Conservation (phyloP, 2,329 filamentous ascomycete genomes). For the Fusarium graminum region DNA sequence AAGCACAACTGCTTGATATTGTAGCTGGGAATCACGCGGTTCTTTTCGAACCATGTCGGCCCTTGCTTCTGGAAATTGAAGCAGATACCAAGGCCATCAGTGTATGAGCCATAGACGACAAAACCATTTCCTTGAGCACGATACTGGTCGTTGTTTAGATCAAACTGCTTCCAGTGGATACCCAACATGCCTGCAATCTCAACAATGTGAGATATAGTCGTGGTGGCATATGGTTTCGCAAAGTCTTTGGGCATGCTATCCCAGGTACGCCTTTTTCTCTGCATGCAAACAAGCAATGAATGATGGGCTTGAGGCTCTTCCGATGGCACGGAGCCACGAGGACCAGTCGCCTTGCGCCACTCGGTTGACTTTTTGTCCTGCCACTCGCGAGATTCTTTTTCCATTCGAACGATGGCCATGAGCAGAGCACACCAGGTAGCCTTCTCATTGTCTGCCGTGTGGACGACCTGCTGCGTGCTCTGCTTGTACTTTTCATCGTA, state of each 20-base stretch:
- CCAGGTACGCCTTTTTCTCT: constrained; percentile 42
- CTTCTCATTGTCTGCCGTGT: constrained; percentile 43
- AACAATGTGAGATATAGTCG: constrained; percentile 54
- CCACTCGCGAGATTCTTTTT: constrained; percentile 43
- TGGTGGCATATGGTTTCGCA: constrained; percentile 53
- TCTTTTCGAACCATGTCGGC: constrained; percentile 52
- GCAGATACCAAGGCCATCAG: constrained; percentile 55
- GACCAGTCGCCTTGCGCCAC: constrained; percentile 30
- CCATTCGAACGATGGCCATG: constrained; percentile 42
- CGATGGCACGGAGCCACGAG: not conserved
- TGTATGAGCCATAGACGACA: constrained; percentile 50
- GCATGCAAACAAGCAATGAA: constrained; percentile 41
- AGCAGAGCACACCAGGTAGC: constrained; percentile 41
- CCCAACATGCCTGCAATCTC: constrained; percentile 55
- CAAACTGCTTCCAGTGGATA: constrained; percentile 59
- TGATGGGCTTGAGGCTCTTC: constrained; percentile 21
- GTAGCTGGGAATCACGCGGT: constrained; percentile 54
- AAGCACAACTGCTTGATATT: constrained; percentile 58
- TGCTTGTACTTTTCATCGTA: constrained; percentile 34
- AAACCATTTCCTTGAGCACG: constrained; percentile 56
- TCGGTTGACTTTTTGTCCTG: constrained; percentile 33
- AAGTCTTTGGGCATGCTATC: constrained; percentile 44
- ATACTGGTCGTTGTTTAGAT: constrained; percentile 53
- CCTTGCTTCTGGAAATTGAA: constrained; percentile 57
- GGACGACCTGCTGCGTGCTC: constrained; percentile 38